Evolutionary conservation across 2,329 filamentous ascomycete species (phyloP), one percentile per base, ranked within the genome.

Genomic region (Hymenoscyphus fructigenus): DNA sequence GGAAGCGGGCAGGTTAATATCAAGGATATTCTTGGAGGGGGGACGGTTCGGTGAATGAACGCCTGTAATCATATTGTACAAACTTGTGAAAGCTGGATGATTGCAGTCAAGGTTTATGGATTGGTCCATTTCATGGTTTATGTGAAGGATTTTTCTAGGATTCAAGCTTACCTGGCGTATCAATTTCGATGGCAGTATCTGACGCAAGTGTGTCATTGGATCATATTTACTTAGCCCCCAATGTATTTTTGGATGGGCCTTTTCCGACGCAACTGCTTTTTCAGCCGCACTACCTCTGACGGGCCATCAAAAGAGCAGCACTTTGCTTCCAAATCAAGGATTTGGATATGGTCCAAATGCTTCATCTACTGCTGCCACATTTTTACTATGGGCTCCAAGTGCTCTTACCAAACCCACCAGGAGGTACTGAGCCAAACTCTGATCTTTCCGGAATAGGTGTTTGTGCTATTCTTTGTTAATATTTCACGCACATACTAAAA

Each of bases 1-100:
- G 95, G 95, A 0, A 96, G 90, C 69, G 95, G 92, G 10, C 84
- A 97, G 75, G 80, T 97, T 53, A 97, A 91, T 77, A 83, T 99
- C 68, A 96, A 95, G 77, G 93, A 98, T 76, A 82, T 97, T 20
- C 76, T 91, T n/a, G 74, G 75, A 29, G 74, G 75, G 58, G 74
- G 74, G 7, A 72, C 74, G 14, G 62, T 74, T 34, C 72, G 64
- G 59, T 75, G 61, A 71, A 58, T 75, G 61, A 71, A 23, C 28
- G 26, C 53, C 53, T 34, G 26, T 57, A 20, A 29, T 17, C 26
- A 57, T 57, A 29, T 26, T 57, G 53, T 57, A 57, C 17, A 57
- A 50, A 50, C 20, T 23, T 50, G 44, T 50, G 20, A 44, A 44
- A 44, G 41, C 41, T 44, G n/a, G 4, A 50, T 23, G 12, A 2